Base-by-base conservation (phyloP, 208 protist genomes). In the Acanthamoeba lenticulata region DNA sequence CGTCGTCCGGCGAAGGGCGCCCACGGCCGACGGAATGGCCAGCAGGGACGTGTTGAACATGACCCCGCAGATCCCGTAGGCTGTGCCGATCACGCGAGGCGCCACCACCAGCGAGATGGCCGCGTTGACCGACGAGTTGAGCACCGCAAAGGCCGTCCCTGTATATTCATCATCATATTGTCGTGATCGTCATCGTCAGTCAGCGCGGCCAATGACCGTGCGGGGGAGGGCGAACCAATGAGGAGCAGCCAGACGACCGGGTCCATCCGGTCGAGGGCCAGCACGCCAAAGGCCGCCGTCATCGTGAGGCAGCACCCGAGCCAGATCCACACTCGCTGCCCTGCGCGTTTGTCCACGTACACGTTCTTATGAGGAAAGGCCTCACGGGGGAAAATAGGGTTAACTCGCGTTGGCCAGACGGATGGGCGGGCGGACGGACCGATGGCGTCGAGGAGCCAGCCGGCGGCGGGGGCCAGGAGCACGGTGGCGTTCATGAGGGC, bases 121-220 rank as follows among this genome's bases (percentile, higher is more conserved):
- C 4, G 83, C 83, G 55, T 90, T 90, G 7, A 90, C 83, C 27
- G 83, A 90, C 27, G 83, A 90, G 42, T 90, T 90, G 15, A 90
- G 49, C 4, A 90, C 55, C 9, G 83, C 83, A 34, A 90, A 90
- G 32, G 49, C 57, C 49, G 32, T 34, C 3, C 72, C 72, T 83
- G 72, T 49, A 17, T 29, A n/a, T n/a, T n/a, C n/a, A n/a, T n/a
- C n/a, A n/a, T n/a, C n/a, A n/a, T n/a, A n/a, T n/a, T n/a, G n/a
- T n/a, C n/a, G n/a, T n/a, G n/a, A n/a, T n/a, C n/a, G n/a, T n/a
- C n/a, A n/a, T n/a, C n/a, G n/a, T n/a, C n/a, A n/a, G n/a, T n/a
- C n/a, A n/a, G n/a, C n/a, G n/a, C n/a, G n/a, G n/a, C n/a, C n/a
- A n/a, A n/a, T n/a, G n/a, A n/a, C n/a, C n/a, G n/a, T n/a, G 34